These are phyloP conservation scores for Trebouxiophyceae sp. DNA, from an alignment of 163 green algal genomes.

Conservation along the genomic window DNA sequence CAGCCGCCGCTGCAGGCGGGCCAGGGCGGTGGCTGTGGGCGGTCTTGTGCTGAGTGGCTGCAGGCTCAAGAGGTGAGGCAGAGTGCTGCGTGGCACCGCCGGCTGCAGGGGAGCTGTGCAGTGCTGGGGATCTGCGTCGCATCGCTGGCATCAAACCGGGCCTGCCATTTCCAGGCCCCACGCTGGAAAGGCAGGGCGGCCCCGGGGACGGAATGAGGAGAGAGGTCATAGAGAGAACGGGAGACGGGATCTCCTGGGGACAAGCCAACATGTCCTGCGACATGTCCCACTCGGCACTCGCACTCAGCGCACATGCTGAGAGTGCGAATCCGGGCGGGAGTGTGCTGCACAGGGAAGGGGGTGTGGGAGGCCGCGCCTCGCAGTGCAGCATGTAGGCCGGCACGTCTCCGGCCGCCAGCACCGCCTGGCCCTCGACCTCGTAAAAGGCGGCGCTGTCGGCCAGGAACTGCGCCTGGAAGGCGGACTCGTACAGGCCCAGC, in stretches of 20 bases:
- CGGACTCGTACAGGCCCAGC: slow-evolving; percentile 61
- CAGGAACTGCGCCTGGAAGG: slow-evolving; percentile 62
- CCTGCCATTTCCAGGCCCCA: too few relatives aligned
- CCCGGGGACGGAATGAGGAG: too few relatives aligned
- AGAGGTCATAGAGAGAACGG: too few relatives aligned
- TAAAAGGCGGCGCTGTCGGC: slow-evolving; percentile 58
- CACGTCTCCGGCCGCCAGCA: slow-evolving; percentile 56
- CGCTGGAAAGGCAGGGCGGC: too few relatives aligned
- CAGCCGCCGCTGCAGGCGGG: slow-evolving; percentile 26
- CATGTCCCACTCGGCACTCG: too few relatives aligned
- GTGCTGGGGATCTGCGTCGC: background rate
- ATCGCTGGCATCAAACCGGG: too few relatives aligned
- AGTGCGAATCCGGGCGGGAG: too few relatives aligned
- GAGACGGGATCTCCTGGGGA: too few relatives aligned
- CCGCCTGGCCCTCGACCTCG: slow-evolving; percentile 49
- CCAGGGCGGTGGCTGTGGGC: background rate
- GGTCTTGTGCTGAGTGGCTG: background rate
- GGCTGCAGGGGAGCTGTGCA: background rate
- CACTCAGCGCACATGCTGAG: too few relatives aligned
- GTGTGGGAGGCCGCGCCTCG: too few relatives aligned
- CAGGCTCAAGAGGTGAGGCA: background rate
- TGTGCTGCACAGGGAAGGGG: too few relatives aligned
- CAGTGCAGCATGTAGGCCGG: slow-evolving; percentile 83
- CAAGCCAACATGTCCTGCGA: too few relatives aligned
- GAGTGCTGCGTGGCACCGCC: background rate